phyloP scores from a whole-genome alignment of 805 yeast genomes.

The Cyberlindnera nakhonratchasimensis region DNA sequence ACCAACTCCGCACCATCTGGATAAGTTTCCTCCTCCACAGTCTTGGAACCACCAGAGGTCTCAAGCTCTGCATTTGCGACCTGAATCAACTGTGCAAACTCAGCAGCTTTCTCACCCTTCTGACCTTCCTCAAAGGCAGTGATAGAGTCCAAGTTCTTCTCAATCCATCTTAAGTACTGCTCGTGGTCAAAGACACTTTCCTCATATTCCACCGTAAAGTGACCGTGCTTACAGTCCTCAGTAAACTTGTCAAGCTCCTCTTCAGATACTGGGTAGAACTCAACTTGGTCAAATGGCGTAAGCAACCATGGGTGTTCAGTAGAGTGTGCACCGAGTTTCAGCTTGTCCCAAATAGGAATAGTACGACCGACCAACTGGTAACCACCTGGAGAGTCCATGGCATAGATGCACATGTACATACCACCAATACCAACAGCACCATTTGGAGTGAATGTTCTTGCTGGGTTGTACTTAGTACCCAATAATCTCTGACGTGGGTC shows the following conservation, averaged over 20 bases:
- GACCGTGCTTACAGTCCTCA: constrained; percentile 77
- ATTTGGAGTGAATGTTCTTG: constrained; percentile 92
- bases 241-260: constrained; percentile 69
- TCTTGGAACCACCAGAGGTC: constrained; percentile 44
- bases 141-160: constrained; percentile 68
- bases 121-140: constrained; percentile 62
- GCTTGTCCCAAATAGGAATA: constrained; percentile 96
- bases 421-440: constrained; percentile 99
- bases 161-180: constrained; percentile 74
- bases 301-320: constrained; percentile 81
- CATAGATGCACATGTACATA: constrained; percentile 97
- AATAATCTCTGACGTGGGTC: constrained; percentile 93
- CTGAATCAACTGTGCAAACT: constrained; percentile 80
- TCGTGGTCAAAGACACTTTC: constrained; percentile 82
- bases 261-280: constrained; percentile 89
- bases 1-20: constrained; percentile 80
- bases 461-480: constrained; percentile 94
- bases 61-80: constrained; percentile 72
- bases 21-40: constrained; percentile 48
- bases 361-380: constrained; percentile 96
- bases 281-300: constrained; percentile 90
- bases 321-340: constrained; percentile 67
- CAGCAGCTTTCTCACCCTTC: constrained; percentile 78
- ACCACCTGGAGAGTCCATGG: constrained; percentile 96
- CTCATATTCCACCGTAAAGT: constrained; percentile 67